phyloP scores from a whole-genome alignment of 2,329 filamentous ascomycete species.

The Phialophora chinensis region DNA sequence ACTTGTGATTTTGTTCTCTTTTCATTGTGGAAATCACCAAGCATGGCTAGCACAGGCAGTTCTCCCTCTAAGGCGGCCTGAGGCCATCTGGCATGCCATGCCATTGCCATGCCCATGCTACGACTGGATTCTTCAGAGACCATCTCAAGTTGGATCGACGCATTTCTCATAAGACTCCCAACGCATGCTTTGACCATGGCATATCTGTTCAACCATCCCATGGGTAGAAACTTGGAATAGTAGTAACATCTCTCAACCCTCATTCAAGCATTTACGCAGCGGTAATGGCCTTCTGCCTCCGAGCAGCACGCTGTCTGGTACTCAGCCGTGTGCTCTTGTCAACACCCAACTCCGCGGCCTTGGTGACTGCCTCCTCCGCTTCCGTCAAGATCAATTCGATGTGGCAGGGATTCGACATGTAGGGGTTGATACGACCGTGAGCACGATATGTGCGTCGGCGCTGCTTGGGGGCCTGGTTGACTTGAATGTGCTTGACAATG shows the following conservation, averaged over 20 bases:
- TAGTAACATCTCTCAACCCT: slow-evolving; percentile 1
- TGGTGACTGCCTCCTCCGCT: slow-evolving; percentile 93
- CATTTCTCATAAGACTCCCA: slow-evolving; percentile 8
- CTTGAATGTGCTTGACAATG: slow-evolving; percentile 99
- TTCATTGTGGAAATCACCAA: slow-evolving; percentile 8
- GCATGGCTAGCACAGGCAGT: background rate
- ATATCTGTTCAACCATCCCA: slow-evolving; percentile 9
- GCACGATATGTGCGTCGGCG: slow-evolving; percentile 99
- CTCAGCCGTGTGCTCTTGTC: slow-evolving; percentile 72
- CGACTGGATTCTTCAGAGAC: slow-evolving; percentile 4
- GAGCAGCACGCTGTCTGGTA: slow-evolving; percentile 87
- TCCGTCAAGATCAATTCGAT: slow-evolving; percentile 99
- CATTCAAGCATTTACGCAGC: slow-evolving; percentile 40
- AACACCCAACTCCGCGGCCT: slow-evolving; percentile 70
- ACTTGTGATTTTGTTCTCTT: slow-evolving; percentile 10
- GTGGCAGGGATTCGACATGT: slow-evolving; percentile 99
- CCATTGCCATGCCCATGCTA: no score
- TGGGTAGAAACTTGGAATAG: slow-evolving; percentile 8
- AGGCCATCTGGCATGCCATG: background rate
- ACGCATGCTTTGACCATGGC: slow-evolving; percentile 11
- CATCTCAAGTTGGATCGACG: slow-evolving; percentile 1
- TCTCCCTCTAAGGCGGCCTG: slow-evolving; percentile 1
- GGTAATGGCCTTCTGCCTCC: slow-evolving; percentile 67
- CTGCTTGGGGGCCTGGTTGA: slow-evolving; percentile 99
- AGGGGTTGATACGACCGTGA: slow-evolving; percentile 99